Conservation (phyloP, 2,329 filamentous ascomycete species). For the Cladosporium oxysporum region DNA sequence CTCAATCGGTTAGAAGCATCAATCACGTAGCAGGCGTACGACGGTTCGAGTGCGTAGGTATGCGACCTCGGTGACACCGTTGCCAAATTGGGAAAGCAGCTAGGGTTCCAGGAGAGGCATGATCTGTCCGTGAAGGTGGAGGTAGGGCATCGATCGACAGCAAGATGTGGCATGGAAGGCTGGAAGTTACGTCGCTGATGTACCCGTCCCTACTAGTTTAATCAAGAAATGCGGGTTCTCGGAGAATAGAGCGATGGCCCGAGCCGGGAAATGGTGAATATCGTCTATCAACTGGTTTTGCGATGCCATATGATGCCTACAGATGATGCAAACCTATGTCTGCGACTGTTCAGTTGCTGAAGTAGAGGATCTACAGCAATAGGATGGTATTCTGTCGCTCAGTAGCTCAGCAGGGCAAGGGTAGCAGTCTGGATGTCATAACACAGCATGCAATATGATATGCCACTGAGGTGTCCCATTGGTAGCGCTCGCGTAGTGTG, state of each 20-base stretch:
- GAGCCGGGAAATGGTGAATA: not conserved
- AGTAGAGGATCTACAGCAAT: not conserved
- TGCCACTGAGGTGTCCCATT: not conserved
- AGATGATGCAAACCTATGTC: not conserved
- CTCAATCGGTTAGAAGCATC: constrained; percentile 5
- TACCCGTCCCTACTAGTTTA: not conserved
- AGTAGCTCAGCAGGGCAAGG: not conserved
- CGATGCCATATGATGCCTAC: not conserved
- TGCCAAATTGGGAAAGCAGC: not conserved
- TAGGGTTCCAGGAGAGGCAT: not conserved
- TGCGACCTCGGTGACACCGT: not conserved
- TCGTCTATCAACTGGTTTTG: not conserved
- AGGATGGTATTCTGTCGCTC: not conserved
- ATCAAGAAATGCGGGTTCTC: constrained; percentile 8
- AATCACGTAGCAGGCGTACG: not conserved
- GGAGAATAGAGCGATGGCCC: constrained; percentile 2
- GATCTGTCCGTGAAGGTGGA: not conserved
- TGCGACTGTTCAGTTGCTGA: not conserved
- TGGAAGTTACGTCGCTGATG: not conserved
- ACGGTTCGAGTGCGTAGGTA: not conserved
- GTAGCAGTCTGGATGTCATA: not conserved
- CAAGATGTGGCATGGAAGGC: not conserved
- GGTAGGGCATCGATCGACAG: not conserved
- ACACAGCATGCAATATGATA: not conserved
- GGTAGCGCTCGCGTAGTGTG: not conserved